phyloP scores from a whole-genome alignment of 805 yeast species.

The Hanseniaspora valbyensis region DNA sequence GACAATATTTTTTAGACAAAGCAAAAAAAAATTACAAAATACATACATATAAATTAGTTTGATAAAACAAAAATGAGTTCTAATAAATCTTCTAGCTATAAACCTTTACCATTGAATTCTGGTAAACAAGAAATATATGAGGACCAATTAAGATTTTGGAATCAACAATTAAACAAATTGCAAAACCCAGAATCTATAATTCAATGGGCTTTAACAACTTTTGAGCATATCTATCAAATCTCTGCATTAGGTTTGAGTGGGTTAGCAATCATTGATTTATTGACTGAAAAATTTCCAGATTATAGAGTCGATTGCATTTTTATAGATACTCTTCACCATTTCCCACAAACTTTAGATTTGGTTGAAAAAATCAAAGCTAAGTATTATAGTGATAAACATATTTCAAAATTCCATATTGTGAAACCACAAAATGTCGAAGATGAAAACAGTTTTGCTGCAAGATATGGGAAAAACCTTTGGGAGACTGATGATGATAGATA shows the following conservation, averaged over 20 bases:
- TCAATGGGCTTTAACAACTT: slow-evolving; percentile 71
- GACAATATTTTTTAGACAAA: no score
- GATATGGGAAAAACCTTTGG: slow-evolving; percentile 75
- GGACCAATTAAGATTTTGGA: slow-evolving; percentile 55
- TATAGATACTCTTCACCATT: slow-evolving; percentile 83
- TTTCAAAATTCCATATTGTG: slow-evolving; percentile 48
- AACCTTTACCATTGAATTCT: slow-evolving; percentile 22
- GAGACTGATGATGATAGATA: slow-evolving; percentile 67
- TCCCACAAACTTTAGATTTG: slow-evolving; percentile 81
- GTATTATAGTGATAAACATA: slow-evolving; percentile 35
- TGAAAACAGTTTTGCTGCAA: slow-evolving; percentile 51
- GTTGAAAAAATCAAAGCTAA: slow-evolving; percentile 45
- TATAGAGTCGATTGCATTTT: slow-evolving; percentile 42
- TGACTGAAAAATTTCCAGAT: slow-evolving; percentile 27
- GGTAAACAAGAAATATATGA: slow-evolving; percentile 33
- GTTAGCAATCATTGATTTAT: slow-evolving; percentile 72
- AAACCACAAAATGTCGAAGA: slow-evolving; percentile 48
- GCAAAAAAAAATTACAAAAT: no score
- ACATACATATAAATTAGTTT: no score
- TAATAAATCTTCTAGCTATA: neutral
- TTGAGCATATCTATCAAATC: slow-evolving; percentile 76
- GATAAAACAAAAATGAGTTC: neutral
- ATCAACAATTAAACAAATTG: slow-evolving; percentile 43
- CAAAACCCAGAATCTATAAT: slow-evolving; percentile 58
- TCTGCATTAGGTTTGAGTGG: slow-evolving; percentile 96